Base-by-base conservation (phyloP, 768 basidiomycete genomes). In the Calocybe gangraenosa region DNA sequence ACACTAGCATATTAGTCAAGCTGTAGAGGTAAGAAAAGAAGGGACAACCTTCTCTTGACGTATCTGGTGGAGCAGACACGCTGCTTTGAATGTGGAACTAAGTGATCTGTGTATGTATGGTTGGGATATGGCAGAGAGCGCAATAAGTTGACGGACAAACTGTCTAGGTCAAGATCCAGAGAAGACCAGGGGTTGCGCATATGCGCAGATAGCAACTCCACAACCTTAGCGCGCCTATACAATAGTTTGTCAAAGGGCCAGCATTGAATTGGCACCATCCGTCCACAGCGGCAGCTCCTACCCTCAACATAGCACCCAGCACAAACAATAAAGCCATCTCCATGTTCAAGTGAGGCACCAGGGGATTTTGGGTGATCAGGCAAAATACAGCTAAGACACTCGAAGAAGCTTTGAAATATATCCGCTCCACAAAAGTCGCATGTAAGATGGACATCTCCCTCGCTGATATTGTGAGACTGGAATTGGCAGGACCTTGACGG, bases 341-440 rank as follows among this genome's bases (percentile, higher is more conserved):
- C 74, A 9, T 56, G 53, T 14, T 47, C 55, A 4, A 38, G 37
- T 37, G 48, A 36, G 19, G 28, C 38, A 4, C 50, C 46, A 8
- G 41, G 42, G 30, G 25, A 32, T 20, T n/a, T n/a, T n/a, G n/a
- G n/a, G n/a, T 40, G 21, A 17, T 34, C 22, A 1, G 40, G 37
- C n/a, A n/a, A n/a, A 47, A 65, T 62, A 53, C 87, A 86, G 0
- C 52, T 47, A 1, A 59, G 56, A 57, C 89, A 92, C 58, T 86
- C 81, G 50, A 92, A 86, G 59, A 82, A 90, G 49, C 83, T 82
- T 51, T 88, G 82, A 52, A 91, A 92, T 48, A 92, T 76, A 55
- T 92, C 90, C 2, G 76, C 78, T 14, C 79, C 82, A 54, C 90
- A 92, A 58, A 88, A 91, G 58, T 92, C 88, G 56, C 90, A 92